Base-by-base conservation (phyloP, 2,329 filamentous ascomycete species). In the Colletotrichum sp. region DNA sequence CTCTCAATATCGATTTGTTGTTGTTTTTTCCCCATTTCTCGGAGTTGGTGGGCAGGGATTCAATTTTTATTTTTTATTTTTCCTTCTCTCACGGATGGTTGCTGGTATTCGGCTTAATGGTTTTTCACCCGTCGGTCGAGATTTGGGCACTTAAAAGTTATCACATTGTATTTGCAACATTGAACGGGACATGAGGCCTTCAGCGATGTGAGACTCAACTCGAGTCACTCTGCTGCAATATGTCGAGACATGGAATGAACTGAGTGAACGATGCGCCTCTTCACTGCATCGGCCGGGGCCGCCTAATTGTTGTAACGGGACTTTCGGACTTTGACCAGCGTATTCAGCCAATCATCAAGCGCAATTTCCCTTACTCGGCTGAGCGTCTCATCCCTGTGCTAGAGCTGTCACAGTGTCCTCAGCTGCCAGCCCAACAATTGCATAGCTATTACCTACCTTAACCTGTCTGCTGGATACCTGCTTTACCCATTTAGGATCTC, bases 391-490 rank as follows among this genome's bases (percentile, higher is more conserved):
- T 68, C 71, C 74, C 71, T 74, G 74, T 74, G 59, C 73, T 52
- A 21, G 44, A 62, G 70, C 71, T 60, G 74, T 65, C 71, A 74
- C 71, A 76, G 64, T 74, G 74, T 73, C 64, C 74, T 73, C 69
- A 68, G 44, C 65, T 71, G 30, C 60, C 18, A 16, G 28, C 72
- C 67, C 65, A 59, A 71, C 59, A 63, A 57, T 63, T 64, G 21
- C 63, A 57, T 16, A 71, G 71, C 55, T 64, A 30, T 34, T 36
- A 39, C 34, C 34, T 62, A 70, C 36, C 66, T 69, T 63, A 66
- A 52, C 39, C 63, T 49, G 39, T 30, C 32, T 59, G 49, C 66
- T 30, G 49, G 34, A 30, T 60, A 69, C 52, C 32, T 24, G 28
- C 72, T 62, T 72, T 72, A 28, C 72, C 62, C 63, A 55, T 67